Conservation (phyloP, 805 yeast genomes). For the Nakazawaea molendinolei region DNA sequence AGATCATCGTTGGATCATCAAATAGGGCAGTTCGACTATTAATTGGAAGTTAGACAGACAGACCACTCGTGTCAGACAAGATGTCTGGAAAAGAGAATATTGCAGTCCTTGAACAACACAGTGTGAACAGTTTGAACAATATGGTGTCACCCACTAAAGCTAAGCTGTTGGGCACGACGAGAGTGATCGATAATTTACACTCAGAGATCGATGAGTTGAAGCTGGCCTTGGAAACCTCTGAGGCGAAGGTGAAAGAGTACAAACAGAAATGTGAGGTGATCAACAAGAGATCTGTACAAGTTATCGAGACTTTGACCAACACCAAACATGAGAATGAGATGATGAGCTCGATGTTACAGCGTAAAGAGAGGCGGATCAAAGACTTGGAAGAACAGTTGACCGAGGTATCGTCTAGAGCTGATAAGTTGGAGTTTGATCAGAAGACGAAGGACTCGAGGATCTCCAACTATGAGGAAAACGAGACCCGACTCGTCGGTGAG, state of each 20-base stretch:
- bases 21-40: no score
- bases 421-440: conserved; percentile 40
- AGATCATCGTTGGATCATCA: no score
- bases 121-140: conserved; percentile 1
- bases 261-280: conserved; percentile 45
- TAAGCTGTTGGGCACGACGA: conserved; percentile 17
- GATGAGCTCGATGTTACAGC: conserved; percentile 55
- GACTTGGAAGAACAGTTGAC: conserved; percentile 58
- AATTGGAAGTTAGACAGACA: no score
- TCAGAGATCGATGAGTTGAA: conserved; percentile 23
- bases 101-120: conserved; percentile 2
- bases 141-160: no score
- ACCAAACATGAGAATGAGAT: conserved; percentile 75
- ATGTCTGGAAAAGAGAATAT: conserved; percentile 8
- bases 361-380: conserved; percentile 62
- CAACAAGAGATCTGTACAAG: conserved; percentile 42
- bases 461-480: conserved; percentile 39
- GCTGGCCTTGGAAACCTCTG: conserved; percentile 17
- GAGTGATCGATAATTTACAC: conserved; percentile 26
- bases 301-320: conserved; percentile 59
- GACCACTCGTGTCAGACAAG: no score
- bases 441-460: conserved; percentile 45
- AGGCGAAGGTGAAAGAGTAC: conserved; percentile 34
- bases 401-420: conserved; percentile 39
- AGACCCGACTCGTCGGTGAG: conserved; percentile 40